Conservation (phyloP, 2,329 filamentous ascomycete species). For the Cladosporium sp. region DNA sequence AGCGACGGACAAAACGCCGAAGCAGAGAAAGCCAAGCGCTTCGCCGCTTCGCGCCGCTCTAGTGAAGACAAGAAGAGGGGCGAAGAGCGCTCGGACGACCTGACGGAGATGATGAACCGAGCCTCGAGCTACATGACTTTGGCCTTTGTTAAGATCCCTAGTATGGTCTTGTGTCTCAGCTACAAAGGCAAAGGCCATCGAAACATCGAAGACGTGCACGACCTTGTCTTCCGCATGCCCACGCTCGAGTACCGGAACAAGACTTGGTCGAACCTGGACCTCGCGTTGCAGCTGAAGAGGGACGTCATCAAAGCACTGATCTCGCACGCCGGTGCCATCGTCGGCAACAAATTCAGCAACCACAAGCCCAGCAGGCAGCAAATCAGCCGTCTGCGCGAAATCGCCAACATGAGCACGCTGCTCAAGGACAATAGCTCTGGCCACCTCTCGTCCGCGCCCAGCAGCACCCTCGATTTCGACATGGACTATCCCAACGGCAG, state of each 20-base stretch:
- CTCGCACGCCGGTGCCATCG: constrained; percentile 91
- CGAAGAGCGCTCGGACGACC: constrained; percentile 73
- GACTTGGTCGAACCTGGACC: constrained; percentile 96
- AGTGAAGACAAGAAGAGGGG: constrained; percentile 36
- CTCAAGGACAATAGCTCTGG: constrained; percentile 30
- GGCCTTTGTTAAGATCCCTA: constrained; percentile 89
- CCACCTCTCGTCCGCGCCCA: constrained; percentile 20
- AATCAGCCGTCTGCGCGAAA: constrained; percentile 72
- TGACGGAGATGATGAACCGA: constrained; percentile 93
- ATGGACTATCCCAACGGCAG: constrained; percentile 21
- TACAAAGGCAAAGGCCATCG: constrained; percentile 96
- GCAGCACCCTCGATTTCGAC: constrained; percentile 22
- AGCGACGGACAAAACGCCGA: constrained; percentile 23
- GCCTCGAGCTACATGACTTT: constrained; percentile 98
- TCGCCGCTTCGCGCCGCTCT: constrained; percentile 21
- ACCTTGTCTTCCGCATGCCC: constrained; percentile 94
- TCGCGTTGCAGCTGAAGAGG: constrained; percentile 88
- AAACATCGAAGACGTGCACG: constrained; percentile 94
- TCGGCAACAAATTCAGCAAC: constrained; percentile 93
- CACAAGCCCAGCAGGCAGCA: constrained; percentile 79
- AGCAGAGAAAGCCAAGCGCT: constrained; percentile 31
- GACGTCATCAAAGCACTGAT: constrained; percentile 92
- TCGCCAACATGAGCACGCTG: constrained; percentile 73
- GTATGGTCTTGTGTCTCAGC: constrained; percentile 89
- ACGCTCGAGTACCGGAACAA: constrained; percentile 97